Conservation (phyloP, 2,329 filamentous ascomycete species). For the Phialophora chinensis region DNA sequence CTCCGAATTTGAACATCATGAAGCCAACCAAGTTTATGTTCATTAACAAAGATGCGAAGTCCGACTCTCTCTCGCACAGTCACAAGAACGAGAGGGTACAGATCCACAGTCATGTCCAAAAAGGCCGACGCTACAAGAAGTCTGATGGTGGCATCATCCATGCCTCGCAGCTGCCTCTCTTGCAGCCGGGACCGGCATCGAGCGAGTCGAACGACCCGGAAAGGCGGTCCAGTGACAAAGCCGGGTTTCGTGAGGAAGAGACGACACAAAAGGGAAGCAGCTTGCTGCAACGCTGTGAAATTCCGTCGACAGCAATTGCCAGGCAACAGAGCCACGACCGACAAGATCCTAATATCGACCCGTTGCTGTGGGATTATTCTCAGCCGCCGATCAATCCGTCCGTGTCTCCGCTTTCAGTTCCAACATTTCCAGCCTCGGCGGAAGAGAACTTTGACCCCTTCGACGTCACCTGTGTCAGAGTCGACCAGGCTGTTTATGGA, state of each 20-base stretch:
- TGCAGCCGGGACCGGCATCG: constrained; percentile 3
- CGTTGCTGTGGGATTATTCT: constrained; percentile 20
- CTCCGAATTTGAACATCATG: constrained; percentile 3
- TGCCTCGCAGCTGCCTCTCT: constrained; percentile 8
- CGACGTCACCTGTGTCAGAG: constrained; percentile 26
- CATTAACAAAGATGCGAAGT: constrained; percentile 27
- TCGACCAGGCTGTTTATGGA: constrained; percentile 22
- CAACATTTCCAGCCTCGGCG: constrained; percentile 25
- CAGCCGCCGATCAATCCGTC: neutral
- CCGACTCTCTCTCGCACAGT: constrained; percentile 30
- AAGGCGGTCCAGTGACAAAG: neutral
- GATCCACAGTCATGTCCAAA: constrained; percentile 32
- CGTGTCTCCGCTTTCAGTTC: constrained; percentile 12
- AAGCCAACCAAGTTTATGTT: constrained; percentile 29
- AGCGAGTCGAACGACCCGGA: neutral
- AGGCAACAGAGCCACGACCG: neutral
- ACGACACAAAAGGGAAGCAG: neutral
- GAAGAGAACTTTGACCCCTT: constrained; percentile 30
- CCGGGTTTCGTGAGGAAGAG: neutral
- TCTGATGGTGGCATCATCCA: constrained; percentile 9
- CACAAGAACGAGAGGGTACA: constrained; percentile 27
- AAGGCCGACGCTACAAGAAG: constrained; percentile 27
- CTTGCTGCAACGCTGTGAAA: neutral
- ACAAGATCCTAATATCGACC: constrained; percentile 16
- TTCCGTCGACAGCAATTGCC: too few relatives aligned